Conservation (phyloP, 2,329 filamentous ascomycete species). For the Xylaria sp. region DNA sequence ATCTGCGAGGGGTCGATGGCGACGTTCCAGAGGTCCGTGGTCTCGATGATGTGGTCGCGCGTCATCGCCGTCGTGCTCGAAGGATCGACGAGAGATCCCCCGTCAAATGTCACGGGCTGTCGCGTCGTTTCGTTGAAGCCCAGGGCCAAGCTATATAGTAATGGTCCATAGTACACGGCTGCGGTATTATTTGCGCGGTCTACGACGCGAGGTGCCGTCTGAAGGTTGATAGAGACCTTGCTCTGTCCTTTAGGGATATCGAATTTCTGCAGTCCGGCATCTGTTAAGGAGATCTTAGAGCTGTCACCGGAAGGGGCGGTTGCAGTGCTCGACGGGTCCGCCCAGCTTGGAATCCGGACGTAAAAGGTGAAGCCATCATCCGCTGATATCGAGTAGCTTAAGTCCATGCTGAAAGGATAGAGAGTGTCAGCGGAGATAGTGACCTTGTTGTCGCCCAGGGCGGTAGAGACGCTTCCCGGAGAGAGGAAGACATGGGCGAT, state of each 20-base stretch:
- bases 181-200: slow-evolving; percentile 48
- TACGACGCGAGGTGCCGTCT: slow-evolving; percentile 46
- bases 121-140: slow-evolving; percentile 43
- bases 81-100: slow-evolving; percentile 29
- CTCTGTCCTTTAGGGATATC: slow-evolving; percentile 41
- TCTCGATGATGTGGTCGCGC: slow-evolving; percentile 47
- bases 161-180: slow-evolving; percentile 48
- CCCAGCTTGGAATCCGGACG: slow-evolving; percentile 50
- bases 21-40: slow-evolving; percentile 48
- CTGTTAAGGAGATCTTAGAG: slow-evolving; percentile 36
- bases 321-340: slow-evolving; percentile 42
- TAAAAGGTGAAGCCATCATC: slow-evolving; percentile 48
- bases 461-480: slow-evolving; percentile 56
- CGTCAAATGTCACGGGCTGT: slow-evolving; percentile 37
- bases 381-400: slow-evolving; percentile 49
- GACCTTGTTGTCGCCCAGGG: slow-evolving; percentile 53
- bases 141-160: slow-evolving; percentile 50
- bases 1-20: slow-evolving; percentile 51
- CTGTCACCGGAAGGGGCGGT: slow-evolving; percentile 27
- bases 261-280: slow-evolving; percentile 45
- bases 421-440: slow-evolving; percentile 58
- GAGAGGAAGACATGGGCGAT: slow-evolving; percentile 65
- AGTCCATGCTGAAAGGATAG: slow-evolving; percentile 56
- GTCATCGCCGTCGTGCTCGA: slow-evolving; percentile 45
- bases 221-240: slow-evolving; percentile 43